These are phyloP conservation scores for Leptographium flavum DNA, from an alignment of 2,329 filamentous ascomycete genomes.

Conservation along the genomic window DNA sequence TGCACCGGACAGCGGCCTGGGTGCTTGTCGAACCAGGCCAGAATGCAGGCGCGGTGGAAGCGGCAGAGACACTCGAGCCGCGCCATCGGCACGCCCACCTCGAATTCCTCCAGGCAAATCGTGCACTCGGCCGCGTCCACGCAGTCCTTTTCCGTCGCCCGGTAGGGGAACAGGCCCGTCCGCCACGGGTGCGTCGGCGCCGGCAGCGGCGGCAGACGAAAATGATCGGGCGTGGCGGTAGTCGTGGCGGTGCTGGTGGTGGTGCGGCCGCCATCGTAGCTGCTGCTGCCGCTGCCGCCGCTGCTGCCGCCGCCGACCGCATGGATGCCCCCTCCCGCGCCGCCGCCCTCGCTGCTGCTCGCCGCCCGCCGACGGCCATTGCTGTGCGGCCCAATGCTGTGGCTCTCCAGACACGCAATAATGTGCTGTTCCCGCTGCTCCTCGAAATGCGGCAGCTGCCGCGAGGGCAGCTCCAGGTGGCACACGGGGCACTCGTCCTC, in stretches of 20 bases:
- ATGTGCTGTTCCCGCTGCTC: constrained; percentile 43
- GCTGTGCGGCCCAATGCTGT: constrained; percentile 23
- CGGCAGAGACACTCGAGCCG: constrained; percentile 52
- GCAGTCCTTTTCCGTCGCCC: constrained; percentile 53
- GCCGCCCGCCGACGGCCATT: background rate
- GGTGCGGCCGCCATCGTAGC: constrained; percentile 4
- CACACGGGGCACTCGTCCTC: constrained; percentile 73
- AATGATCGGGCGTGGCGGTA: too few relatives aligned
- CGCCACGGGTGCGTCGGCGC: constrained; percentile 25
- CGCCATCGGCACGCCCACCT: constrained; percentile 48
- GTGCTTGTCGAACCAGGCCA: constrained; percentile 46
- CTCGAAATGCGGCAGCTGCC: constrained; percentile 37
- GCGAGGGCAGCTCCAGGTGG: constrained; percentile 53
- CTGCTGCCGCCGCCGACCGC: constrained; percentile 9
- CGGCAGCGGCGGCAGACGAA: background rate
- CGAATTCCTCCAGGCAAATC: constrained; percentile 53
- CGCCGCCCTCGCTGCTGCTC: background rate
- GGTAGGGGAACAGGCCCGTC: constrained; percentile 49
- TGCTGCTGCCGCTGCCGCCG: constrained; percentile 8
- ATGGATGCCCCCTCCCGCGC: constrained; percentile 10
- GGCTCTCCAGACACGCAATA: constrained; percentile 37
- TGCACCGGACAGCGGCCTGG: constrained; percentile 52
- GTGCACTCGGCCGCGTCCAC: constrained; percentile 54
- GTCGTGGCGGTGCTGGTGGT: background rate
- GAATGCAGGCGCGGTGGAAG: constrained; percentile 47